Evolutionary conservation across 148 eudicot species (phyloP).

Genomic region (Chenopodium suecicum): DNA sequence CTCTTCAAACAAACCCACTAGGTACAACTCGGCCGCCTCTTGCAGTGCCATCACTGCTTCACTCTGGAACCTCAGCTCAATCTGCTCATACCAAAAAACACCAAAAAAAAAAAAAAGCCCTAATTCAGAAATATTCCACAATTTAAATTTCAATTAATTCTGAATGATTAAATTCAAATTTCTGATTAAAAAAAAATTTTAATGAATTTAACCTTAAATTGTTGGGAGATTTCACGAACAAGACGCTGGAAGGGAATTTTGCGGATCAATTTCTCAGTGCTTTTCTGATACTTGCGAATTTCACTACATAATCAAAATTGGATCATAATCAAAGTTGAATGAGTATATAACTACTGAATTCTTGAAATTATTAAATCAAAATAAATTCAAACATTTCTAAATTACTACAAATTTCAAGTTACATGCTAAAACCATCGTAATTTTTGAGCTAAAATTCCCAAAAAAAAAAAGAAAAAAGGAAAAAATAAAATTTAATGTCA

Average conservation of each 20-base stretch:
- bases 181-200: too few species aligned
- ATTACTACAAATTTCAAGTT: too few species aligned
- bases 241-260: constrained; percentile 1
- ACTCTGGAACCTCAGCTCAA: neutral
- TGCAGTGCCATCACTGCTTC: neutral
- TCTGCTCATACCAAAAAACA: neutral
- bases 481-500: neutral
- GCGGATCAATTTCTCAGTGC: neutral
- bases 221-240: neutral
- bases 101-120: neutral
- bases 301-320: neutral
- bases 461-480: too few species aligned
- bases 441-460: too few species aligned
- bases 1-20: neutral
- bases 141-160: neutral
- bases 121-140: neutral
- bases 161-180: too few species aligned
- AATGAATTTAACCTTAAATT: neutral
- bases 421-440: too few species aligned
- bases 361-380: too few species aligned
- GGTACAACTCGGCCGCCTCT: neutral
- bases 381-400: too few species aligned
- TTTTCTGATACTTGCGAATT: neutral
- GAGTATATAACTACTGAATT: too few species aligned
- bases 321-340: too few species aligned